Percentiles rank a stretch among this genome's conserved stretches.
phyloP scores from a whole-genome alignment of 176 grass and related monocot species.

The Avena insularis region DNA sequence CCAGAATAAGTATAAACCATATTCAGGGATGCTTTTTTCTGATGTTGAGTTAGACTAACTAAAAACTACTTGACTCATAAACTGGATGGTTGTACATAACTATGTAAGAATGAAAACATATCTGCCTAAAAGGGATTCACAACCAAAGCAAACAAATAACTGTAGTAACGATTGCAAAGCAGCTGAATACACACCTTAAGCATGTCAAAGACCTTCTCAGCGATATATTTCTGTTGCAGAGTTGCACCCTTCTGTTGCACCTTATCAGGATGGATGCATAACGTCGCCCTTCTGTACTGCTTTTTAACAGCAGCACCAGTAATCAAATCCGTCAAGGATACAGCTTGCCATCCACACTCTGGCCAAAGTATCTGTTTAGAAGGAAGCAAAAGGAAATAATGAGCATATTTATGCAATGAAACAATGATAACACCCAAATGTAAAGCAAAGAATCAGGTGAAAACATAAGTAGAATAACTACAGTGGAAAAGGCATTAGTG shows the following conservation, averaged over 20 bases:
- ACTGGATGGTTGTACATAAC: neutral
- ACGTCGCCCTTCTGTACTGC: slow-evolving; percentile 70
- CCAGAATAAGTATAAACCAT: no score
- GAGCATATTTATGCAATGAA: slow-evolving; percentile 9
- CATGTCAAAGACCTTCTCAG: slow-evolving; percentile 80
- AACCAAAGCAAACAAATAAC: neutral
- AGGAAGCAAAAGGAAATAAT: slow-evolving; percentile 25
- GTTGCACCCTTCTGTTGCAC: slow-evolving; percentile 79
- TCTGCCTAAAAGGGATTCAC: neutral
- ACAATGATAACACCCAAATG: slow-evolving; percentile 3
- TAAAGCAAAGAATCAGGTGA: slow-evolving; percentile 15
- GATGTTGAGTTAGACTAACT: no score
- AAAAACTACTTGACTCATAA: no score
- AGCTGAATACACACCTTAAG: slow-evolving; percentile 66
- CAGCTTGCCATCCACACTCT: slow-evolving; percentile 74
- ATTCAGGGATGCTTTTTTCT: no score
- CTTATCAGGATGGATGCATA: slow-evolving; percentile 89
- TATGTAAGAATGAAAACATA: neutral
- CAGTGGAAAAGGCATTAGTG: neutral
- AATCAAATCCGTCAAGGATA: slow-evolving; percentile 84
- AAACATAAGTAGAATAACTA: slow-evolving; percentile 30
- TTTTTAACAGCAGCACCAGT: slow-evolving; percentile 76
- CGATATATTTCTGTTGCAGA: slow-evolving; percentile 78
- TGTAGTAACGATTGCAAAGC: neutral
- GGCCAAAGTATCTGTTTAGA: slow-evolving; percentile 76